Conservation (phyloP, 2,329 filamentous ascomycete genomes). For the Samsoniella hepiali region DNA sequence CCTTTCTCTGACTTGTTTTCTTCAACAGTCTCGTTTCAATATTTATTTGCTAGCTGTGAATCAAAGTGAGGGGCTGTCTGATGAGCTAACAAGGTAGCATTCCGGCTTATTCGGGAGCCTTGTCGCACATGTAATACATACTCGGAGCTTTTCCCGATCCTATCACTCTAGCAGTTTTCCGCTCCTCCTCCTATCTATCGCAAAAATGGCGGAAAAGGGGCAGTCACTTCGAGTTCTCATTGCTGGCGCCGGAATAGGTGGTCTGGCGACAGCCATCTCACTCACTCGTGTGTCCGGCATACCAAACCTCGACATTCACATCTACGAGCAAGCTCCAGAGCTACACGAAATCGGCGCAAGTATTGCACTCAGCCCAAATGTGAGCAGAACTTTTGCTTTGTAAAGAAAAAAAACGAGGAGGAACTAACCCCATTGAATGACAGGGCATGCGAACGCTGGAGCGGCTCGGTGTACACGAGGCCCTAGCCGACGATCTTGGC, state of each 20-base stretch:
- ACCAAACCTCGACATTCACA: conserved; percentile 35
- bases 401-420: neutral
- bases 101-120: neutral
- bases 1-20: neutral
- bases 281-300: conserved; percentile 38
- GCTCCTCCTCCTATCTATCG: neutral
- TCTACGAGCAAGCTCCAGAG: conserved; percentile 47
- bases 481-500: conserved; percentile 2
- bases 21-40: neutral
- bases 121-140: neutral
- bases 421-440: neutral
- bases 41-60: neutral
- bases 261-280: conserved; percentile 45
- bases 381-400: neutral
- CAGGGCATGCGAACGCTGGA: conserved; percentile 46
- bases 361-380: conserved; percentile 49
- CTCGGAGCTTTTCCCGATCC: neutral
- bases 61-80: neutral
- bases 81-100: neutral
- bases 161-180: neutral
- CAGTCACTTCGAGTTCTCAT: conserved; percentile 17
- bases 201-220: neutral
- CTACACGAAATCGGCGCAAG: conserved; percentile 46
- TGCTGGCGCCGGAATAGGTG: conserved; percentile 28
- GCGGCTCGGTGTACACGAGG: conserved; percentile 38